A percentile compares a stretch with the other conserved stretches of the same genome.
Evolutionary conservation across 306 rosid species (phyloP).

Genomic region (Hippophae rhamnoides): DNA sequence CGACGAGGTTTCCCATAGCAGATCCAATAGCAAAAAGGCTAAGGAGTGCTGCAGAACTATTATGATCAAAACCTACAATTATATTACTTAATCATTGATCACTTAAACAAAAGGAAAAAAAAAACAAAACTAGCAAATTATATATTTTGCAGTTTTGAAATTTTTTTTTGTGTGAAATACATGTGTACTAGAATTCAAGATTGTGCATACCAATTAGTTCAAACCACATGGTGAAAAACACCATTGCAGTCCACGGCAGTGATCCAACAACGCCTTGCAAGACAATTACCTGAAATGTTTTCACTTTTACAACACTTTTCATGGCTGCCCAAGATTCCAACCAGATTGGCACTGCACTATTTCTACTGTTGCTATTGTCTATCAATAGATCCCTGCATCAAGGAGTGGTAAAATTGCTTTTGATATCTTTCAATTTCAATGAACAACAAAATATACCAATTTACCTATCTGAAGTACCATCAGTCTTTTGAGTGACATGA

Average conservation of each 20-base stretch:
- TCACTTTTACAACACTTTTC: slow-evolving; percentile 65
- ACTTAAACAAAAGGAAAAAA: background rate
- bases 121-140: background rate
- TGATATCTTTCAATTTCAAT: background rate
- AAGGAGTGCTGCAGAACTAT: slow-evolving; percentile 62
- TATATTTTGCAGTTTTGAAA: background rate
- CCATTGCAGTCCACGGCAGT: slow-evolving; percentile 99
- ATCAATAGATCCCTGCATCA: slow-evolving; percentile 39
- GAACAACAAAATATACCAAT: background rate
- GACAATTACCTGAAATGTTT: slow-evolving; percentile 83
- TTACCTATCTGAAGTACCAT: slow-evolving; percentile 45
- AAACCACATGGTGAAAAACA: slow-evolving; percentile 99
- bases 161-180: background rate
- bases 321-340: slow-evolving; percentile 65
- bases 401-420: no score
- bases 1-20: slow-evolving; percentile 70
- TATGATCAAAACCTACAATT: slow-evolving; percentile 78
- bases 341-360: slow-evolving; percentile 56
- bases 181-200: background rate
- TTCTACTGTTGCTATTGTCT: slow-evolving; percentile 25
- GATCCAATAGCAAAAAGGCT: slow-evolving; percentile 82
- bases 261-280: slow-evolving; percentile 87
- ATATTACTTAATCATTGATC: slow-evolving; percentile 9
- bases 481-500: slow-evolving; percentile 12
- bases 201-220: slow-evolving; percentile 69